Evolutionary conservation across 169 alveolate species (phyloP).

Genomic region (Cryptosporidium xiaoi): DNA sequence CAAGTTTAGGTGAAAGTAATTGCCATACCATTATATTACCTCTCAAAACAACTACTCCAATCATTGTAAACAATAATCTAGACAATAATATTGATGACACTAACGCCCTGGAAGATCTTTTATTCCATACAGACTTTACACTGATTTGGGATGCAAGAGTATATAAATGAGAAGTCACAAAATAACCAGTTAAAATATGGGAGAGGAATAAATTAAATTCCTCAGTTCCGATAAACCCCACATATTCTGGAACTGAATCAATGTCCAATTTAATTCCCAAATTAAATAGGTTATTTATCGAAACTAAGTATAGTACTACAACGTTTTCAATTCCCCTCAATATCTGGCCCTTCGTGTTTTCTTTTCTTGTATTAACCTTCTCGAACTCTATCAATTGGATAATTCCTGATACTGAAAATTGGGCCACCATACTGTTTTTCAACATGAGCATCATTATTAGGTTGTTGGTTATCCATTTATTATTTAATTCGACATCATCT

Average conservation of each 20-base stretch:
- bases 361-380: neutral
- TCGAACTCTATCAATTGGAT: slow-evolving; percentile 32
- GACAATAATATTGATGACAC: slow-evolving; percentile 15
- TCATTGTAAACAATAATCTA: slow-evolving; percentile 4
- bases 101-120: slow-evolving; percentile 11
- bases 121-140: neutral
- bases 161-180: slow-evolving; percentile 43
- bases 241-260: slow-evolving; percentile 43
- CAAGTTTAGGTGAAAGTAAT: slow-evolving; percentile 31
- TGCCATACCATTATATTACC: slow-evolving; percentile 44
- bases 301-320: slow-evolving; percentile 8
- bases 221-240: slow-evolving; percentile 52
- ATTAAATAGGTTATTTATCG: slow-evolving; percentile 35
- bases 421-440: neutral
- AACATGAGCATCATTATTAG: slow-evolving; percentile 11
- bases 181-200: slow-evolving; percentile 6
- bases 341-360: neutral
- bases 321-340: neutral
- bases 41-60: slow-evolving; percentile 26
- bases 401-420: slow-evolving; percentile 16
- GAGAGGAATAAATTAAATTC: slow-evolving; percentile 5
- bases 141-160: neutral
- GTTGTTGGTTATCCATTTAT: slow-evolving; percentile 32
- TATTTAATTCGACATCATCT: neutral
- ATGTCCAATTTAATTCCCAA: slow-evolving; percentile 24